Percentiles rank a stretch among this genome's conserved stretches.
These are phyloP conservation scores for Pseudocercospora fijiensis DNA, from an alignment of 2,329 filamentous ascomycete genomes.

Conservation along the genomic window DNA sequence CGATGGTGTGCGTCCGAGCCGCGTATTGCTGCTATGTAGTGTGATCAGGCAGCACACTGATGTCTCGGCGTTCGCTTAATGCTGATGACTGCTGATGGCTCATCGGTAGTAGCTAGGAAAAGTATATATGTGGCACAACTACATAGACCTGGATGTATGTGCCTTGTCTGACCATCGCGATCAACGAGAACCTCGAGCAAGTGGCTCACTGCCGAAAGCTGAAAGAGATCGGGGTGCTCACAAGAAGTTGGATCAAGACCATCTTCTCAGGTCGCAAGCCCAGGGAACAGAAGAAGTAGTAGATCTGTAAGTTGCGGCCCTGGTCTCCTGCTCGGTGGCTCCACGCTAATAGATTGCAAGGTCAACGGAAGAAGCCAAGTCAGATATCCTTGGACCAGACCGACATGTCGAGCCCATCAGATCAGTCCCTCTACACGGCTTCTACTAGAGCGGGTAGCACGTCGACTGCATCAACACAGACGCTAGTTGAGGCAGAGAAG, in stretches of 20 bases:
- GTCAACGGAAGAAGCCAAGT: neutral
- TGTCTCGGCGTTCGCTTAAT: neutral
- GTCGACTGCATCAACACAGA: constrained; percentile 6
- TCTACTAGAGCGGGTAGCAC: neutral
- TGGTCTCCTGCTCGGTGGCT: neutral
- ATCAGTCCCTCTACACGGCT: neutral
- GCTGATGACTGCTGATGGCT: neutral
- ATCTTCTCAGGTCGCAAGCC: neutral
- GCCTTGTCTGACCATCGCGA: too few relatives aligned
- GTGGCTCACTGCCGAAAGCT: neutral
- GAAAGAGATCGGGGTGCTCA: neutral
- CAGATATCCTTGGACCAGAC: neutral
- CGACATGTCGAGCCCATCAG: neutral
- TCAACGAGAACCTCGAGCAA: neutral
- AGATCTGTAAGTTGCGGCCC: neutral
- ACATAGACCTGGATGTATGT: neutral
- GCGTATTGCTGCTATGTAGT: neutral
- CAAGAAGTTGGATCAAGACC: neutral
- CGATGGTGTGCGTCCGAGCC: neutral
- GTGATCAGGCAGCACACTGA: neutral
- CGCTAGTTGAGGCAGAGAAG: neutral
- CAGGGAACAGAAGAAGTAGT: neutral
- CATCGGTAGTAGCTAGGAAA: neutral
- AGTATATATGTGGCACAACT: neutral
- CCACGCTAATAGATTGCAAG: neutral